phyloP scores from a whole-genome alignment of 345 rosid genomes.

The Barbarea vulgaris region DNA sequence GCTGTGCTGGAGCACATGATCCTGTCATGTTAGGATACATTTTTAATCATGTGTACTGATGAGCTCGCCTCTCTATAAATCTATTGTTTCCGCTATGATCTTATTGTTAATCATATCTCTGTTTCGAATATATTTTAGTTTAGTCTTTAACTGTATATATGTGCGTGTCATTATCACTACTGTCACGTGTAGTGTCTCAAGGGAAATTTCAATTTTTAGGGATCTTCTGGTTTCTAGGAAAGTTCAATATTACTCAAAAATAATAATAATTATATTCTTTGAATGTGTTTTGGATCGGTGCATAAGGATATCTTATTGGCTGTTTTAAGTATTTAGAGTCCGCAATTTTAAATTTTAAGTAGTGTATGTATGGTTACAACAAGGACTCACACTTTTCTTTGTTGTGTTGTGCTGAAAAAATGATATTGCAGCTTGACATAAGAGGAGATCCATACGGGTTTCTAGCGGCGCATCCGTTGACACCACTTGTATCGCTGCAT shows the following conservation, averaged over 20 bases:
- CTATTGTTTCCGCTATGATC: not conserved
- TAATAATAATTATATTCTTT: no score
- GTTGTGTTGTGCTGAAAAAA: not conserved
- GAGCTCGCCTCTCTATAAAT: conserved; percentile 1
- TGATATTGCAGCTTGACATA: conserved; percentile 63
- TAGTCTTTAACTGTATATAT: not conserved
- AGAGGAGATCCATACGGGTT: conserved; percentile 72
- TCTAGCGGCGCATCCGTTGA: conserved; percentile 76
- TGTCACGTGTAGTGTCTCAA: conserved; percentile 21
- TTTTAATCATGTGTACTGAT: not conserved
- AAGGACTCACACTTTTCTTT: conserved; percentile 2
- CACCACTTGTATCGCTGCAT: conserved; percentile 77
- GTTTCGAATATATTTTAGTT: conserved; percentile 12
- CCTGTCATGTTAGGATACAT: conserved; percentile 29
- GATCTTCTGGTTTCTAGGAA: no score
- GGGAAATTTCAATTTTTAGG: not conserved
- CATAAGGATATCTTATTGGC: not conserved
- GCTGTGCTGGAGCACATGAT: conserved; percentile 33
- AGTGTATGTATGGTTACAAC: not conserved
- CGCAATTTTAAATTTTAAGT: no score
- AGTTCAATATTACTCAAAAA: no score
- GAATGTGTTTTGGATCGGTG: not conserved
- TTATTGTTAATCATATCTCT: conserved; percentile 20
- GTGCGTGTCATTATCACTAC: conserved; percentile 27
- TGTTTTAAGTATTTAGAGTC: not conserved